Conservation (phyloP, 768 basidiomycete genomes). For the Hypholoma sublateritium region DNA sequence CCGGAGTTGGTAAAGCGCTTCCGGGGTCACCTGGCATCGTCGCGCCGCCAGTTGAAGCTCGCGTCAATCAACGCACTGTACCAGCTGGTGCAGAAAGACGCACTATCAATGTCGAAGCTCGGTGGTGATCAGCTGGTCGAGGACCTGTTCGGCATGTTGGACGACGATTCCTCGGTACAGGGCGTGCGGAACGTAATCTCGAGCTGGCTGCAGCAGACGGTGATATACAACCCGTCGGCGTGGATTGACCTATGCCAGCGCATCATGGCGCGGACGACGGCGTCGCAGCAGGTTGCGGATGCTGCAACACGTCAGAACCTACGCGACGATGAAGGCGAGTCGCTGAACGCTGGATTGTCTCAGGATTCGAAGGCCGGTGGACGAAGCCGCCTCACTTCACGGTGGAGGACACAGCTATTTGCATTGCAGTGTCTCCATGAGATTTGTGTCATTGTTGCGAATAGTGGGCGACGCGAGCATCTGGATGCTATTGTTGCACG, state of each 20-base stretch:
- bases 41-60: slow-evolving; percentile 82
- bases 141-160: slow-evolving; percentile 92
- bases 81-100: slow-evolving; percentile 96
- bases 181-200: slow-evolving; percentile 92
- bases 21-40: slow-evolving; percentile 75
- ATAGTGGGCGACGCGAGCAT: slow-evolving; percentile 79
- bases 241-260: slow-evolving; percentile 98
- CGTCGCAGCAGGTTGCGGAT: slow-evolving; percentile 72
- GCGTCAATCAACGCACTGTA: slow-evolving; percentile 96
- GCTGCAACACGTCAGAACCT: slow-evolving; percentile 53
- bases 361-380: slow-evolving; percentile 34
- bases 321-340: slow-evolving; percentile 93
- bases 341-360: slow-evolving; percentile 64
- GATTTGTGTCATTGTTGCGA: slow-evolving; percentile 75
- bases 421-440: slow-evolving; percentile 90
- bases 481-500: slow-evolving; percentile 75
- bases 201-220: slow-evolving; percentile 95
- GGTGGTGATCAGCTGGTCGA: slow-evolving; percentile 95
- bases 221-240: slow-evolving; percentile 87
- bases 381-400: slow-evolving; percentile 57
- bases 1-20: slow-evolving; percentile 80
- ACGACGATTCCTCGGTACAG: slow-evolving; percentile 91
- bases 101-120: slow-evolving; percentile 84
- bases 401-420: slow-evolving; percentile 97
- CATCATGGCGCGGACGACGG: slow-evolving; percentile 94